Percentiles rank a stretch among this genome's conserved stretches.
phyloP scores from a whole-genome alignment of 371 early-diverging fungal genomes.

The Sporodiniella umbellata region DNA sequence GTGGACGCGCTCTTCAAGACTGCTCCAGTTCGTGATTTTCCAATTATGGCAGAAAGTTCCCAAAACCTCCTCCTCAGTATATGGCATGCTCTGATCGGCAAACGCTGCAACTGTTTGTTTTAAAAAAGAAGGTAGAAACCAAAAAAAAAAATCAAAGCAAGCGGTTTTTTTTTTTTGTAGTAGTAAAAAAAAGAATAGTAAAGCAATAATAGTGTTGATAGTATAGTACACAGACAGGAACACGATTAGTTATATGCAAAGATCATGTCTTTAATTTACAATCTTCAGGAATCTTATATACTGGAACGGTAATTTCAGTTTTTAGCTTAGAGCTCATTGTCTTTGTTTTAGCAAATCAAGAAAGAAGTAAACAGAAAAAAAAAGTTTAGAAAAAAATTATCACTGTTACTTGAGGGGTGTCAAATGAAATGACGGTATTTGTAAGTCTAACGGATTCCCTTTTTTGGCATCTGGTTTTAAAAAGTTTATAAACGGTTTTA shows the following conservation, averaged over 20 bases:
- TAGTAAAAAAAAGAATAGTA: not conserved
- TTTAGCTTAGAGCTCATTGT: not conserved
- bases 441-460: too few species aligned
- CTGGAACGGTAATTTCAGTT: not conserved
- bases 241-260: not conserved
- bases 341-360: too few species aligned
- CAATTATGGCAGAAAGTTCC: conserved; percentile 21
- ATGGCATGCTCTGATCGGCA: conserved; percentile 1
- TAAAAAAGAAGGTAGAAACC: not conserved
- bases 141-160: not conserved
- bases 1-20: conserved; percentile 42
- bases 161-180: not conserved
- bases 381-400: too few species aligned
- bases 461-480: too few species aligned
- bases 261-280: not conserved
- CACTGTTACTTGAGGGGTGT: too few species aligned
- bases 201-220: too few species aligned
- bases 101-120: not conserved
- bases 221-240: too few species aligned
- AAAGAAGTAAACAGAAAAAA: too few species aligned
- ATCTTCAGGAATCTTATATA: not conserved
- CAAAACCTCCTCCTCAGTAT: not conserved
- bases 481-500: too few species aligned
- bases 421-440: too few species aligned
- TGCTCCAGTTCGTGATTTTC: conserved; percentile 43